Evolutionary conservation across 768 basidiomycete genomes (phyloP).

Genomic region (Mycena rebaudengoi): DNA sequence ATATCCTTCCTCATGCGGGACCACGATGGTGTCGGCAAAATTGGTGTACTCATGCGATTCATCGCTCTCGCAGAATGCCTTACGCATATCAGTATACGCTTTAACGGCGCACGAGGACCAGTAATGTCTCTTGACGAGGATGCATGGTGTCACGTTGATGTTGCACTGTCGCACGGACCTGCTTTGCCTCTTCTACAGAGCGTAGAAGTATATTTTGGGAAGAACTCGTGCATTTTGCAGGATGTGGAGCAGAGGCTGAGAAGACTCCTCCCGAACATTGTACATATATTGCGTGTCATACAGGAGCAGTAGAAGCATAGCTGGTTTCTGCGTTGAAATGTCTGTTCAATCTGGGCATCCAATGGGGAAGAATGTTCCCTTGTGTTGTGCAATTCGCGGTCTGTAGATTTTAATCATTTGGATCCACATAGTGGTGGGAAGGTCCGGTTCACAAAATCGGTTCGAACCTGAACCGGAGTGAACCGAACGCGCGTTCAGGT

Average conservation of each 20-base stretch:
- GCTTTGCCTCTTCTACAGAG: background rate
- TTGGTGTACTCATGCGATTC: background rate
- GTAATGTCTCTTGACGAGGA: background rate
- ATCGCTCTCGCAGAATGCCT: background rate
- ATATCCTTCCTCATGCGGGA: background rate
- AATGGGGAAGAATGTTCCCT: too few species aligned
- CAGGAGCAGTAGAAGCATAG: too few species aligned
- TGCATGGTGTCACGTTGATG: background rate
- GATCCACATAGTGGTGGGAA: too few species aligned
- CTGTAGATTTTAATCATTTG: too few species aligned
- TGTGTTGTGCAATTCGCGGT: too few species aligned
- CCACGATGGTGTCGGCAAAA: background rate
- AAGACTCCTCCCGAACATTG: background rate
- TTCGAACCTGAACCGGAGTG: too few species aligned
- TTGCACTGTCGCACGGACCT: background rate
- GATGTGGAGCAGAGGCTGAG: background rate
- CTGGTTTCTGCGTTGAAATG: too few species aligned
- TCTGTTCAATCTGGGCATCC: too few species aligned
- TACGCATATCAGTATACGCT: background rate
- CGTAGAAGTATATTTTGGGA: background rate
- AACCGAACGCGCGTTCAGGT: too few species aligned
- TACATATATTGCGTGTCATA: background rate
- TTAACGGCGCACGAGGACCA: background rate
- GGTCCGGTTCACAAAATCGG: too few species aligned
- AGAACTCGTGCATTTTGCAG: background rate